A percentile compares a stretch with the other conserved stretches of the same genome.
Evolutionary conservation across 2,329 filamentous ascomycete genomes (phyloP).

Genomic region (Davidsoniella virescens): DNA sequence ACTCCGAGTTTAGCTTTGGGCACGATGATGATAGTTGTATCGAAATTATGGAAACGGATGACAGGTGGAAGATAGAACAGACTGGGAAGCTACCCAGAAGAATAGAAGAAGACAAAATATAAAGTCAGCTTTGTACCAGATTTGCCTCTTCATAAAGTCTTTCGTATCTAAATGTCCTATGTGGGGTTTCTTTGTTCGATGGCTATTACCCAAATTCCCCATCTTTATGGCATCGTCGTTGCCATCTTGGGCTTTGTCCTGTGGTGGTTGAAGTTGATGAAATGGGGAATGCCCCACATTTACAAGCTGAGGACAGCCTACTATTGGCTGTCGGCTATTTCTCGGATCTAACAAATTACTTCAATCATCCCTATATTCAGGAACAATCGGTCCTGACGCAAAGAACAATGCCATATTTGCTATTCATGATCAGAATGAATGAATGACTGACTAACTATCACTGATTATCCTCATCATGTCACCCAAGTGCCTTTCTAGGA

Average conservation of each 20-base stretch:
- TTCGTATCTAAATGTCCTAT: background rate
- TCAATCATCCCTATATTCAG: background rate
- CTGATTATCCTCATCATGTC: too few relatives aligned
- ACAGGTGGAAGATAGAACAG: too few relatives aligned
- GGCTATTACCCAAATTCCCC: background rate
- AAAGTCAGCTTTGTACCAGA: too few relatives aligned
- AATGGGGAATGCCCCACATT: background rate
- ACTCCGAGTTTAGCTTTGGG: too few relatives aligned
- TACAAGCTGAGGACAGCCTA: background rate
- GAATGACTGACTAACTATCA: too few relatives aligned
- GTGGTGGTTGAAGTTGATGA: background rate
- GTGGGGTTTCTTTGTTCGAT: background rate
- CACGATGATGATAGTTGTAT: too few relatives aligned
- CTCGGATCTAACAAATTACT: background rate
- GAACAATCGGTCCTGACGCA: background rate
- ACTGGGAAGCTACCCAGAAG: background rate
- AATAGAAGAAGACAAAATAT: too few relatives aligned
- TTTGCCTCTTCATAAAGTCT: too few relatives aligned
- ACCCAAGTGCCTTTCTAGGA: too few relatives aligned
- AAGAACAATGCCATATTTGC: background rate
- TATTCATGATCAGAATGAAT: too few relatives aligned
- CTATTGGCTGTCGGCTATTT: conserved; percentile 6
- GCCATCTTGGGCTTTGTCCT: background rate
- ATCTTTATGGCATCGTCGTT: background rate
- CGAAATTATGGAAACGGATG: too few relatives aligned